Evolutionary conservation across 805 yeast genomes (phyloP).

Genomic region (Wickerhamiella spandovensis): DNA sequence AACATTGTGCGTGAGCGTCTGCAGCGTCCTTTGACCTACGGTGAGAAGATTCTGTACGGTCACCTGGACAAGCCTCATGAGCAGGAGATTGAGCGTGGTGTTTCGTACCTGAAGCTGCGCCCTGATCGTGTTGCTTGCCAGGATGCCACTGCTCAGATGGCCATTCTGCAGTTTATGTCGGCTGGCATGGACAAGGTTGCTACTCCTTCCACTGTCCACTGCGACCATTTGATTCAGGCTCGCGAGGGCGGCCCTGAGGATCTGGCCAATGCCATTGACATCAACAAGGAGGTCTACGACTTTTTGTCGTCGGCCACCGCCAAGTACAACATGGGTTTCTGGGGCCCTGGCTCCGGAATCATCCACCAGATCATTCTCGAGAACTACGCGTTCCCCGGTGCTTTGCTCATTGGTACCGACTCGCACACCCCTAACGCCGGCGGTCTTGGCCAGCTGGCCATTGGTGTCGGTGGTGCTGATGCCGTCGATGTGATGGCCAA

Average conservation of each 20-base stretch:
- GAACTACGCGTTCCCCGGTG: constrained; percentile 96
- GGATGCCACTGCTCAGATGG: constrained; percentile 99
- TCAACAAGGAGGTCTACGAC: constrained; percentile 90
- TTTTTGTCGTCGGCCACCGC: constrained; percentile 82
- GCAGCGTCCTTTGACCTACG: constrained; percentile 82
- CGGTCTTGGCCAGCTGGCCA: constrained; percentile 94
- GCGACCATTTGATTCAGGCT: constrained; percentile 96
- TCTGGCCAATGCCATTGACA: constrained; percentile 70
- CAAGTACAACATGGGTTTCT: constrained; percentile 92
- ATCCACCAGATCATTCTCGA: constrained; percentile 94
- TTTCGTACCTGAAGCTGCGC: constrained; percentile 80
- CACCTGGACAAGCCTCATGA: constrained; percentile 89
- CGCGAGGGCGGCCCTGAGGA: constrained; percentile 82
- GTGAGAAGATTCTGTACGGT: constrained; percentile 89
- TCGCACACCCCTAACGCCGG: constrained; percentile 98
- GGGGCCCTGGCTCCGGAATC: constrained; percentile 99
- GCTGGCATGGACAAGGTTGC: constrained; percentile 87
- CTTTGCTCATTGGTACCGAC: constrained; percentile 91
- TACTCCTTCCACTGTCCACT: constrained; percentile 91
- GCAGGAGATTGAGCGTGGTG: constrained; percentile 75
- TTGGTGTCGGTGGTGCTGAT: constrained; percentile 99
- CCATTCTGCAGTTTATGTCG: constrained; percentile 89
- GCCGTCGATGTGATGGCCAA: constrained; percentile 95
- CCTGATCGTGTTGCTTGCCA: constrained; percentile 99
- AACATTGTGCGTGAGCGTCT: constrained; percentile 71